These are phyloP conservation scores for Elsinoe necatrix DNA, from an alignment of 2,329 filamentous ascomycete genomes.

Conservation along the genomic window DNA sequence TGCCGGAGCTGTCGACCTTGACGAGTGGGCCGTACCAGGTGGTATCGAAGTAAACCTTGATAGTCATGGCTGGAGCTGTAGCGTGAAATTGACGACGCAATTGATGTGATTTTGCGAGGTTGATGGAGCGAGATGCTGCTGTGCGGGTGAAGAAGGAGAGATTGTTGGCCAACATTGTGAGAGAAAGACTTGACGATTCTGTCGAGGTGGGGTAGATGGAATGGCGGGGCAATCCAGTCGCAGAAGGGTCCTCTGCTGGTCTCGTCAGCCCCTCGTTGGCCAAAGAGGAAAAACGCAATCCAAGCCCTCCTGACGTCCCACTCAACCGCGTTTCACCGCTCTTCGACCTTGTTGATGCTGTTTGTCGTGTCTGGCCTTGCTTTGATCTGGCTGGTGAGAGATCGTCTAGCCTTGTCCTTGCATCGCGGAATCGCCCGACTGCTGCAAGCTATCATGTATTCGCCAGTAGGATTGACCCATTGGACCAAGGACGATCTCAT, in stretches of 20 bases:
- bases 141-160: constrained; percentile 24
- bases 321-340: constrained; percentile 8
- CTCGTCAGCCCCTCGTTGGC: constrained; percentile 13
- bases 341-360: neutral
- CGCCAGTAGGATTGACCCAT: neutral
- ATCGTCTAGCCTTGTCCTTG: constrained; percentile 1
- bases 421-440: constrained; percentile 12
- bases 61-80: constrained; percentile 64
- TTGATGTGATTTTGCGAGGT: constrained; percentile 14
- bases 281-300: constrained; percentile 13
- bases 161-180: constrained; percentile 19
- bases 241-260: neutral
- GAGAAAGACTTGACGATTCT: constrained; percentile 29
- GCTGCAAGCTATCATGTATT: neutral
- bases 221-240: constrained; percentile 21
- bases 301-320: constrained; percentile 8
- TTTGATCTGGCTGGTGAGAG: neutral
- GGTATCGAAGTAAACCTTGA: constrained; percentile 55
- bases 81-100: constrained; percentile 43
- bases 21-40: constrained; percentile 65
- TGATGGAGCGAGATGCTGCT: constrained; percentile 16
- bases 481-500: neutral
- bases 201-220: constrained; percentile 30
- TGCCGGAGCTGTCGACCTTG: constrained; percentile 50
- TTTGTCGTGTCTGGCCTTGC: neutral